Conservation (phyloP, 2,329 filamentous ascomycete genomes). For the Periconia sp. region DNA sequence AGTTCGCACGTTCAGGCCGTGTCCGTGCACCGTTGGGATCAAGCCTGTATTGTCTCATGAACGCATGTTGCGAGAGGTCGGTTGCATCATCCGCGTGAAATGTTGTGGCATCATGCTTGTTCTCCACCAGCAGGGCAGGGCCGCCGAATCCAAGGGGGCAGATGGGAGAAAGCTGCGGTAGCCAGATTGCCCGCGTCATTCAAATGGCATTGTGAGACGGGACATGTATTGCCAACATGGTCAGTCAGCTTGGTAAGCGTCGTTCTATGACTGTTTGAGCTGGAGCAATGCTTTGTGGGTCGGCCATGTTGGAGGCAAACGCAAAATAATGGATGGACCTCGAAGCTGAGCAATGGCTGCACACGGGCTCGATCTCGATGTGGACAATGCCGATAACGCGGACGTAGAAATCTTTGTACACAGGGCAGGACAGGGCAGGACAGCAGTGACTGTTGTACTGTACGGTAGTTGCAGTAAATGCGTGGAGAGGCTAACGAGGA, state of each 20-base stretch:
- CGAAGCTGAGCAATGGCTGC: neutral
- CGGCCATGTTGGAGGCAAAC: neutral
- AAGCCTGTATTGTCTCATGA: conserved; percentile 19
- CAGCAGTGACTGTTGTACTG: too few relatives aligned
- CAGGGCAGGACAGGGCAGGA: too few relatives aligned
- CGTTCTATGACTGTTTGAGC: neutral
- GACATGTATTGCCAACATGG: too few relatives aligned
- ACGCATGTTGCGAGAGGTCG: conserved; percentile 16
- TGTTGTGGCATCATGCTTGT: neutral
- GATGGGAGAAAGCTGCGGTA: conserved; percentile 1
- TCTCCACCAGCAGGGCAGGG: conserved; percentile 3
- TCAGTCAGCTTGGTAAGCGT: too few relatives aligned
- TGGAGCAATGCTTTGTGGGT: neutral
- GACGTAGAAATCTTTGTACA: neutral
- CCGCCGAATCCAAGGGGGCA: neutral
- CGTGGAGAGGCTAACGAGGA: too few relatives aligned
- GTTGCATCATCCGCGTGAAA: neutral
- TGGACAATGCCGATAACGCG: neutral
- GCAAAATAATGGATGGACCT: too few relatives aligned
- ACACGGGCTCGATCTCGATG: neutral
- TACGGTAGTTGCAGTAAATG: too few relatives aligned
- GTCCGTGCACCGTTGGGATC: conserved; percentile 11
- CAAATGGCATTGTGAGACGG: neutral
- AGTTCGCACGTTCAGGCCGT: conserved; percentile 8
- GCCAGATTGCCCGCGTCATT: conserved; percentile 1